These are phyloP conservation scores for Casuarina cunninghamiana DNA, from an alignment of 306 rosid species.

Conservation along the genomic window DNA sequence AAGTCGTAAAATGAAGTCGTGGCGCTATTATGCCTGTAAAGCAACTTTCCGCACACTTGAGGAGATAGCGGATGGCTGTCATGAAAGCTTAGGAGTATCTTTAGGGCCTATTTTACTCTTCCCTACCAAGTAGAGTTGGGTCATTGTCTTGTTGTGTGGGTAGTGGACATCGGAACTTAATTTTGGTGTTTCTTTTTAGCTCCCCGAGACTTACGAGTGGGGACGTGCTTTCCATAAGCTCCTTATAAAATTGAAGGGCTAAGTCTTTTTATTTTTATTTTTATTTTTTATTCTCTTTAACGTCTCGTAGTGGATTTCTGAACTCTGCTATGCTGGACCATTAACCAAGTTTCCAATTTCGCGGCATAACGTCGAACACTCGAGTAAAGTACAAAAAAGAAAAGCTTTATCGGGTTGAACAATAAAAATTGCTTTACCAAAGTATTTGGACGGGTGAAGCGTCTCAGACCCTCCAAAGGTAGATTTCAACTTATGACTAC, in stretches of 20 bases:
- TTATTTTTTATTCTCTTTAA: neutral
- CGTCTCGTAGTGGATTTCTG: neutral
- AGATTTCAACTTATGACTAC: neutral
- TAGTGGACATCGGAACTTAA: neutral
- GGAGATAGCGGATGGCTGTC: constrained; percentile 13
- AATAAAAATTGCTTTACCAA: neutral
- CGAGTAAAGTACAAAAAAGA: neutral
- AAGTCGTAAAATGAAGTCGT: constrained; percentile 9
- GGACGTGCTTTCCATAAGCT: neutral
- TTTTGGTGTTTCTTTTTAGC: neutral
- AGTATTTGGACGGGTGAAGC: neutral
- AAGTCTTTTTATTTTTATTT: neutral
- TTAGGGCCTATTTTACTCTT: neutral
- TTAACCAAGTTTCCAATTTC: constrained; percentile 15
- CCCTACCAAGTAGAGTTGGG: neutral
- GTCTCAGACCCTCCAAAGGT: neutral
- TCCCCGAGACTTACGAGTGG: neutral
- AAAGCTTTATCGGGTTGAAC: neutral
- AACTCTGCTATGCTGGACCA: constrained; percentile 15
- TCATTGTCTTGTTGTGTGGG: neutral
- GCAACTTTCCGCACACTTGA: constrained; percentile 1
- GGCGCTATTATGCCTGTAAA: constrained; percentile 25
- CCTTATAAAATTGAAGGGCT: neutral
- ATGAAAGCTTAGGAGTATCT: neutral
- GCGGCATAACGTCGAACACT: neutral